A percentile compares a stretch with the other conserved stretches of the same genome.
These are phyloP conservation scores for Vigna angularis DNA, from an alignment of 306 rosid species.

Conservation along the genomic window DNA sequence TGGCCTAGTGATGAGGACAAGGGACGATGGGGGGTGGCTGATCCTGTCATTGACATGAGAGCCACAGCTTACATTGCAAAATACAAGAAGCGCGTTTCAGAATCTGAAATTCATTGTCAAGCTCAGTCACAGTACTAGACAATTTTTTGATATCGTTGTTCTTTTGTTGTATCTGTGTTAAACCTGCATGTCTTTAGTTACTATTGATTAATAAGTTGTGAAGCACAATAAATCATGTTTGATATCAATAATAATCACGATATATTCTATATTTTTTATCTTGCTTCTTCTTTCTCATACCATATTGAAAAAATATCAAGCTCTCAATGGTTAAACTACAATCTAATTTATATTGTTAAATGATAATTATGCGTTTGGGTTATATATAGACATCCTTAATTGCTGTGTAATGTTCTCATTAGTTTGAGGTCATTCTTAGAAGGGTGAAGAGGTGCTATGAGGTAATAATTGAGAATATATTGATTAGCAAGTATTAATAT, in stretches of 20 bases:
- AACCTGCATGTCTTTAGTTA: slow-evolving; percentile 8
- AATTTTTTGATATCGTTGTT: not conserved
- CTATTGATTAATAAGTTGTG: slow-evolving; percentile 38
- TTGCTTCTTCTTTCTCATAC: not conserved
- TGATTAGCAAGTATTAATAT: too few species aligned
- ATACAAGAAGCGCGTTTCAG: slow-evolving; percentile 62
- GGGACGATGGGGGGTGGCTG: slow-evolving; percentile 68
- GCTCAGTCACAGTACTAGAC: slow-evolving; percentile 45
- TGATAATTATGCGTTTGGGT: not conserved
- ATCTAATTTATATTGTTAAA: not conserved
- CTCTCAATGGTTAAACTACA: not conserved
- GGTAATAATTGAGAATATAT: not conserved
- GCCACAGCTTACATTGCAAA: slow-evolving; percentile 65
- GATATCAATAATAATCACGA: not conserved
- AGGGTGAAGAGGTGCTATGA: not conserved
- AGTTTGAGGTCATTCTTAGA: not conserved
- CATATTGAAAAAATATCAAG: not conserved
- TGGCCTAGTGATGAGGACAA: slow-evolving; percentile 89
- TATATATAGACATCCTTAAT: too few species aligned
- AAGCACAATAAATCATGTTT: slow-evolving; percentile 19
- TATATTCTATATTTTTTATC: not conserved
- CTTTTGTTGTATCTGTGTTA: slow-evolving; percentile 14
- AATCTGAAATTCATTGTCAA: slow-evolving; percentile 56
- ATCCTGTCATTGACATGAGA: slow-evolving; percentile 72
- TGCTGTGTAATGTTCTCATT: not conserved